A percentile compares a stretch with the other conserved stretches of the same genome.
Conservation (phyloP, 2,329 filamentous ascomycete genomes). For the Diaporthe sp. region DNA sequence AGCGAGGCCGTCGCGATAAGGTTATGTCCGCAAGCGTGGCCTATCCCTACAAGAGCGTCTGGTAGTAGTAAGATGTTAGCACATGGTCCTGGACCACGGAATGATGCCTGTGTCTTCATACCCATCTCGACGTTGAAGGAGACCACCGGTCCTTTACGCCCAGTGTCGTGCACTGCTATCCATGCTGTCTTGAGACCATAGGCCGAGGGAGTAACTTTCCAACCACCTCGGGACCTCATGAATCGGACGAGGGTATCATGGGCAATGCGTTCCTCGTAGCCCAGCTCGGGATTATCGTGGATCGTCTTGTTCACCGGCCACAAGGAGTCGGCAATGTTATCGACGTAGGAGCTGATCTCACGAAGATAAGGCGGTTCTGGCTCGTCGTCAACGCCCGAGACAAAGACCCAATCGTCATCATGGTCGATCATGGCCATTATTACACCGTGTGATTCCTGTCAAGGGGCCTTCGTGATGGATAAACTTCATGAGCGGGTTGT, state of each 20-base stretch:
- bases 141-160: conserved; percentile 60
- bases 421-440: not conserved
- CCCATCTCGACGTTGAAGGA: conserved; percentile 64
- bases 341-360: conserved; percentile 56
- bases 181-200: conserved; percentile 68
- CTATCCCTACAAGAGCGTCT: conserved; percentile 65
- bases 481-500: not conserved
- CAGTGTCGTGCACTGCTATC: conserved; percentile 63
- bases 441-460: not conserved
- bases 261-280: conserved; percentile 62
- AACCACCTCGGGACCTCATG: conserved; percentile 57
- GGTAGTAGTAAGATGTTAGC: not conserved
- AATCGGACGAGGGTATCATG: conserved; percentile 65
- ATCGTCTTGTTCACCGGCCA: conserved; percentile 64
- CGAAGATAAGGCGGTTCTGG: conserved; percentile 44
- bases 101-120: conserved; percentile 37
- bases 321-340: conserved; percentile 55
- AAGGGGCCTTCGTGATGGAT: not conserved
- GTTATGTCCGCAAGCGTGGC: conserved; percentile 70
- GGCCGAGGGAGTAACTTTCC: conserved; percentile 65
- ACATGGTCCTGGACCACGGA: accelerated
- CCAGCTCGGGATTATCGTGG: conserved; percentile 65
- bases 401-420: conserved; percentile 19
- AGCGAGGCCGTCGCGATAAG: conserved; percentile 65
- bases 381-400: not conserved